Conservation (phyloP, 352 stramenopile species). For the Pilasporangium apinafurcum region DNA sequence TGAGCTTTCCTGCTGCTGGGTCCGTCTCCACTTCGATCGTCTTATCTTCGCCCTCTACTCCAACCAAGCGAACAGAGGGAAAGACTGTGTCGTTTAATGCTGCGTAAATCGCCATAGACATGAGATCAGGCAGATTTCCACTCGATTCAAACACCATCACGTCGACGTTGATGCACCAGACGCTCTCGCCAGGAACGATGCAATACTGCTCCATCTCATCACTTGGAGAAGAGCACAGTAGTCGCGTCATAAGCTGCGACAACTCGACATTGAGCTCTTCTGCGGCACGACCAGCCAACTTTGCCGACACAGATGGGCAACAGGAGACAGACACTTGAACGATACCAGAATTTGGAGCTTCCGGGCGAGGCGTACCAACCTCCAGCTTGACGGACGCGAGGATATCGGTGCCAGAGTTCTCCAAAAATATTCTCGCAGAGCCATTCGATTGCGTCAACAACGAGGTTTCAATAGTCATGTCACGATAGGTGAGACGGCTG, state of each 20-base stretch:
- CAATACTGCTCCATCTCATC: conserved; percentile 53
- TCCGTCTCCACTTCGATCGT: conserved; percentile 73
- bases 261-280: conserved; percentile 78
- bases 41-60: conserved; percentile 70
- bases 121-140: conserved; percentile 65
- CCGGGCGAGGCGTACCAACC: conserved; percentile 34
- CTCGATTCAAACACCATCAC: conserved; percentile 78
- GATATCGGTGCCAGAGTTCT: conserved; percentile 61
- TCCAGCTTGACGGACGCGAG: conserved; percentile 77
- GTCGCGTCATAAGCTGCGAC: conserved; percentile 68
- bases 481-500: conserved; percentile 55
- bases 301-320: conserved; percentile 67
- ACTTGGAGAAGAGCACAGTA: conserved; percentile 45
- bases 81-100: conserved; percentile 76
- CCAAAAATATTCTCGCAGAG: conserved; percentile 62
- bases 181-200: conserved; percentile 65
- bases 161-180: conserved; percentile 68
- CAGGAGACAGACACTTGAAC: conserved; percentile 52
- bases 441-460: conserved; percentile 73
- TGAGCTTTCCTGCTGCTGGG: conserved; percentile 44
- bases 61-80: conserved; percentile 57
- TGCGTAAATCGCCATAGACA: conserved; percentile 79
- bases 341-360: conserved; percentile 41
- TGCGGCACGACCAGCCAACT: conserved; percentile 56
- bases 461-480: conserved; percentile 57